A percentile compares a stretch with the other conserved stretches of the same genome.
Evolutionary conservation across 768 basidiomycete species (phyloP).

Genomic region (Tricholoma matsutake): DNA sequence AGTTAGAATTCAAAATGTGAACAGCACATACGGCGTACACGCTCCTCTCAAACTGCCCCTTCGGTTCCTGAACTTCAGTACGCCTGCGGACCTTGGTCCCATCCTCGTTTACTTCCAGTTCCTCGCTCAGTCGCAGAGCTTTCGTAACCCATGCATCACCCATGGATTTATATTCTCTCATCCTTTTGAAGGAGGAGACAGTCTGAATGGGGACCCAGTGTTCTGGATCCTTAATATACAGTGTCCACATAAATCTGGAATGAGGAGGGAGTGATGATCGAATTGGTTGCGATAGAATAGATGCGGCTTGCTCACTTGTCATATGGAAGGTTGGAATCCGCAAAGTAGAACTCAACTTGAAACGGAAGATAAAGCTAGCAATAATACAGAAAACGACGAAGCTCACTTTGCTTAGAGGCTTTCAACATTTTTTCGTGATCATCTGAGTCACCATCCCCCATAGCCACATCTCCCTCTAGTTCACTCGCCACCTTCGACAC

Average conservation of each 20-base stretch:
- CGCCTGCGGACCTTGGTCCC: slow-evolving; percentile 71
- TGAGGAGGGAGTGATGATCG: not conserved
- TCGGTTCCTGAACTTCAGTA: slow-evolving; percentile 74
- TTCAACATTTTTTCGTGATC: slow-evolving; percentile 43
- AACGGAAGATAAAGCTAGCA: not conserved
- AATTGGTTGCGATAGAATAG: not conserved
- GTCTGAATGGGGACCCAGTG: slow-evolving; percentile 91
- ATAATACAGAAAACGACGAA: not conserved
- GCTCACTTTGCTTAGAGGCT: slow-evolving; percentile 56
- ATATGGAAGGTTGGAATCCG: slow-evolving; percentile 92
- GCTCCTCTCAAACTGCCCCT: slow-evolving; percentile 77
- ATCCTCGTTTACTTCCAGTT: slow-evolving; percentile 72
- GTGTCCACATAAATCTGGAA: slow-evolving; percentile 89
- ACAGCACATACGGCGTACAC: slow-evolving; percentile 76
- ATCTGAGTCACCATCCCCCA: slow-evolving; percentile 29
- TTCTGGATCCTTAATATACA: slow-evolving; percentile 74
- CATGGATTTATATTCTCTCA: slow-evolving; percentile 64
- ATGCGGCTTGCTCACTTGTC: slow-evolving; percentile 59
- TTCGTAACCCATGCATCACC: slow-evolving; percentile 70
- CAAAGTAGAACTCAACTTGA: slow-evolving; percentile 94
- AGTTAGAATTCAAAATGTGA: not conserved
- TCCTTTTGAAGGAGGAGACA: slow-evolving; percentile 92
- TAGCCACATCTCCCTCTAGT: slow-evolving; percentile 14
- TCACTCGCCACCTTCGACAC: slow-evolving; percentile 12
- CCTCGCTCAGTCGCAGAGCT: slow-evolving; percentile 52